Evolutionary conservation across 805 yeast genomes (phyloP), one percentile per base, ranked within the genome.

Genomic region (Candida sanyiensis): DNA sequence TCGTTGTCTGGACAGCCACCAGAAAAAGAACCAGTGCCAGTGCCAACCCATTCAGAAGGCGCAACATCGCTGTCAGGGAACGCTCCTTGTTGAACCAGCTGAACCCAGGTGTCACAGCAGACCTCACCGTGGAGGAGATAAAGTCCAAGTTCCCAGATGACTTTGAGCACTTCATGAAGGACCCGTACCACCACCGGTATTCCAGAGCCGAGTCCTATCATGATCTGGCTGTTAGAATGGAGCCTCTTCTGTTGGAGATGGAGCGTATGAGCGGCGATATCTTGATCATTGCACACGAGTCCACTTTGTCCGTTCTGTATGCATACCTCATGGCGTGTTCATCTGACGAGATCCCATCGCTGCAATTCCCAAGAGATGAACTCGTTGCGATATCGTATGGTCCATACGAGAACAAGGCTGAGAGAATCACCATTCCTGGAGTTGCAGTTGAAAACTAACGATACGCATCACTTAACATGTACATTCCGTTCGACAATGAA

Each of bases 1-100:
- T 89, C 51, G 78, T 80, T 4, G 89, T 93, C n/a, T 90, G 97
- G 96, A 88, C 97, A 1, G 94, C 97, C 1, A 86, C 90, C 5
- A 75, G 96, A 45, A 70, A 76, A 47, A 74, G 96, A 54, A 87
- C 97, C 0, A 70, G 79, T 15, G 86, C 89, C 49, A 78, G 95
- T 6, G 87, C 90, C 0, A 69, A 72, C 39, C 76, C 71, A 40
- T 86, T 90, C 58, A 66, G 73, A 27, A 71, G 76, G 10, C 61
- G 64, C 20, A 84, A 85, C 8, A 72, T 85, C 40, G 69, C 73
- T 1, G 80, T 83, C 6, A 68, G 80, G 38, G 88, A 83, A 57
- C 70, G 96, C 43, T 77, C 88, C 22, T 94, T 88, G 57, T 66
- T 93, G 54, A 81, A 87, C 30, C 96, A 87, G 58, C 64, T 86